These are phyloP conservation scores for Drosera capensis DNA, from an alignment of 148 eudicot species.

Conservation along the genomic window DNA sequence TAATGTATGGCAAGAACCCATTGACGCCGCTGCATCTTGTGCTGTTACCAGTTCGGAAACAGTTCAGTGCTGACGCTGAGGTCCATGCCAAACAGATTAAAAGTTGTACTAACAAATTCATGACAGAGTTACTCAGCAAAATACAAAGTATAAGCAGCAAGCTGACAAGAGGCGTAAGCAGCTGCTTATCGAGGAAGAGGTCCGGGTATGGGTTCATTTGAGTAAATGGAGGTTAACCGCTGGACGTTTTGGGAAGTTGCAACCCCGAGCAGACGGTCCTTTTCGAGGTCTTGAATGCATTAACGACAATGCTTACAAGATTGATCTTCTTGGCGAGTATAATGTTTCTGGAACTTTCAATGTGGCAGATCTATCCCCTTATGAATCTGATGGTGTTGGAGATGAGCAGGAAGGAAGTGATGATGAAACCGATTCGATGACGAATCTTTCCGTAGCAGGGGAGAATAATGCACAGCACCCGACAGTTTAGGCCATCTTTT, in stretches of 20 bases:
- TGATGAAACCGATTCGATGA: no score
- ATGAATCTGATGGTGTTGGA: no score
- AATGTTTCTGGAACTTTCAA: no score
- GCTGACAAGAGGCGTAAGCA: neutral
- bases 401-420: no score
- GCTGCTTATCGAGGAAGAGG: neutral
- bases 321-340: slow-evolving; percentile 3
- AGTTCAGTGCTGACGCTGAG: neutral
- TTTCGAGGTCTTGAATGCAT: slow-evolving; percentile 1
- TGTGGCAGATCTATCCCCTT: no score
- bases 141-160: neutral
- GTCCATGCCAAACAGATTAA: neutral
- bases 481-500: no score
- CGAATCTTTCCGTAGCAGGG: no score
- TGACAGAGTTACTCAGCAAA: no score
- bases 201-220: slow-evolving; percentile 6
- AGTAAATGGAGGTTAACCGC: neutral
- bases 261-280: slow-evolving; percentile 5
- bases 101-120: no score
- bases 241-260: neutral
- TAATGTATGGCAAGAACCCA: neutral
- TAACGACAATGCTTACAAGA: slow-evolving; percentile 9
- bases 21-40: neutral
- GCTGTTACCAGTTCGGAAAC: neutral
- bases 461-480: no score